These are phyloP conservation scores for Calonectria honghensis DNA, from an alignment of 2,329 filamentous ascomycete species.

Conservation along the genomic window DNA sequence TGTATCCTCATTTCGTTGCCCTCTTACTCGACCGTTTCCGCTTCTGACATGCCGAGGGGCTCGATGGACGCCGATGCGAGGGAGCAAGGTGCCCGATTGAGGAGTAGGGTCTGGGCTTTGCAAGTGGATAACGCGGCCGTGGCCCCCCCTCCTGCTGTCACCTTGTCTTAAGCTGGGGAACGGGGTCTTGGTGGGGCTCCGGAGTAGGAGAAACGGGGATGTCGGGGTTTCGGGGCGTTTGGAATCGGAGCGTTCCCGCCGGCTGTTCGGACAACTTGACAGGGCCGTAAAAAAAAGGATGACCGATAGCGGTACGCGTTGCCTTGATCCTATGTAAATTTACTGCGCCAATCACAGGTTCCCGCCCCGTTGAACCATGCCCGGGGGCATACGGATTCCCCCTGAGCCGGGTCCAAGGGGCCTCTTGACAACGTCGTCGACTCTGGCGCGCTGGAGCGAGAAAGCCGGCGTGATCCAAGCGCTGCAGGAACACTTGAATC, in stretches of 20 bases:
- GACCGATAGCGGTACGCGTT: constrained; percentile 7
- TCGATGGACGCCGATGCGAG: constrained; percentile 16
- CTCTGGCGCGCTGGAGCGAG: constrained; percentile 86
- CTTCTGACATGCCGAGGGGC: constrained; percentile 29
- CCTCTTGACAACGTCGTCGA: constrained; percentile 78
- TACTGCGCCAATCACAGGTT: constrained; percentile 55
- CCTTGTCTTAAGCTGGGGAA: background rate
- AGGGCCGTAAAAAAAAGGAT: constrained; percentile 9
- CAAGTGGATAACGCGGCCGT: constrained; percentile 13
- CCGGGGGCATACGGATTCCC: constrained; percentile 75
- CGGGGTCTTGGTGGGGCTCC: constrained; percentile 20
- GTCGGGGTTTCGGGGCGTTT: constrained; percentile 6
- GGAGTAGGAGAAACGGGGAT: constrained; percentile 12
- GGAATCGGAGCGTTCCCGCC: constrained; percentile 18
- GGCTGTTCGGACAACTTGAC: constrained; percentile 28
- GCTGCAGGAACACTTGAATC: constrained; percentile 92
- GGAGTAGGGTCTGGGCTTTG: background rate
- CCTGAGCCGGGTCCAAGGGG: constrained; percentile 45
- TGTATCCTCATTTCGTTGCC: constrained; percentile 6
- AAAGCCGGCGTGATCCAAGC: constrained; percentile 95
- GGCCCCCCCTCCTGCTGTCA: background rate
- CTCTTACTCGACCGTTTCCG: constrained; percentile 27
- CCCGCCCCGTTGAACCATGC: constrained; percentile 58
- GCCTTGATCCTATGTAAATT: constrained; percentile 8
- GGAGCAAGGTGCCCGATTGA: constrained; percentile 22